phyloP scores from a whole-genome alignment of 192 early-diverging fungal species.

The Coemansia sp. region DNA sequence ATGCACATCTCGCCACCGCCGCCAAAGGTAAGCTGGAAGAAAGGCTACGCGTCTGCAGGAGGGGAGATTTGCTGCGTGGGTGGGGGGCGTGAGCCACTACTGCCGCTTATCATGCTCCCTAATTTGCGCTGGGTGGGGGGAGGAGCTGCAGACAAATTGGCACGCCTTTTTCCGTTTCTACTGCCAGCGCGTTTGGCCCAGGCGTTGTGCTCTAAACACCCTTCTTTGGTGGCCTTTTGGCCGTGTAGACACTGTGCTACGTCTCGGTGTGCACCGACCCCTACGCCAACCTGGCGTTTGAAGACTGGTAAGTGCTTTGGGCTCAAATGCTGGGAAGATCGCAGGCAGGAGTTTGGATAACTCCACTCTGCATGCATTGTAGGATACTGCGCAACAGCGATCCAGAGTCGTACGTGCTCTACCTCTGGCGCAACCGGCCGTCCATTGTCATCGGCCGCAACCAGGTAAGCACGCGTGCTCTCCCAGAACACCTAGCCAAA shows the following conservation, averaged over 20 bases:
- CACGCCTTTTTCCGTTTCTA: conserved; percentile 1
- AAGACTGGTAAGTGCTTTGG: conserved; percentile 34
- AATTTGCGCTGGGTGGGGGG: neutral
- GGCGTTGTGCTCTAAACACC: neutral
- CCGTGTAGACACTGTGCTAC: conserved; percentile 34
- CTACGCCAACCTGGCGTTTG: conserved; percentile 53
- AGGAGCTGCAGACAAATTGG: neutral
- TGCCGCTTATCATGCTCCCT: conserved; percentile 1
- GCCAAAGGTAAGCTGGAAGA: conserved; percentile 15
- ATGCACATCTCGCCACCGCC: neutral
- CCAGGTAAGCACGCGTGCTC: conserved; percentile 57
- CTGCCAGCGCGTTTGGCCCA: neutral
- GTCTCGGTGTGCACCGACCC: conserved; percentile 42
- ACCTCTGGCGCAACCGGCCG: conserved; percentile 83
- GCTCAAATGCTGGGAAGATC: neutral
- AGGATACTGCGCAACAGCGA: conserved; percentile 79
- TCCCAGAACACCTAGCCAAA: neutral
- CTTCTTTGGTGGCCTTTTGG: neutral
- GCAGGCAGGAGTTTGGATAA: neutral
- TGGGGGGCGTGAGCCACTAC: conserved; percentile 3
- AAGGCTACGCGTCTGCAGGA: neutral
- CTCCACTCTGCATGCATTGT: neutral
- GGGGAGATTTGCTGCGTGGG: conserved; percentile 2
- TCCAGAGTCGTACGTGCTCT: conserved; percentile 65
- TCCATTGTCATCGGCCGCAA: conserved; percentile 95